Base-by-base conservation (phyloP, 1,139 yeast species). In the Yarrowia galli region DNA sequence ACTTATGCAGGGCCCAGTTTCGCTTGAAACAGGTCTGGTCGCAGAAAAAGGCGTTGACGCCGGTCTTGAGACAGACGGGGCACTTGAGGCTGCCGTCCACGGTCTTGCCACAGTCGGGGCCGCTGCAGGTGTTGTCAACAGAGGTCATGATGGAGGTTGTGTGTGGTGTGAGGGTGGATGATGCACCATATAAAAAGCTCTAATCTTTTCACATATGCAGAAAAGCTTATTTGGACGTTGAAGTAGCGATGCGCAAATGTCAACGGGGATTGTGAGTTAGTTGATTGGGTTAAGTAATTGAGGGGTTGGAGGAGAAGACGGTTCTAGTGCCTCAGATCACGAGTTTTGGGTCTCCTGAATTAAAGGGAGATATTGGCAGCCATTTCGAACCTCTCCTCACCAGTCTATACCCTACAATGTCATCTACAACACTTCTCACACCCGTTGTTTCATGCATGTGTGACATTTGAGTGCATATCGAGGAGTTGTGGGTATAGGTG, bases 31-130 rank as follows among this genome's bases (percentile, higher is more conserved):
- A 95, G 1, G 80, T 80, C 74, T 95, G 97, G 75, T 88, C 84
- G 79, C 99, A 96, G 79, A 93, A 95, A 28, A 84, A 84, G 68
- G 85, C 82, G 58, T 83, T 81, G 60, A 85, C 74, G 23, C 87
- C 91, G 70, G 83, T 84, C 76, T 95, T 93, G 71, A 95, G 80
- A 79, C 99, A 95, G 16, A 93, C 82, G 0, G 99, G 99, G 77
- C 99, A 95, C 76, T 92, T 92, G 72, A 95, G 82, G 51, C 84
- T 80, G 48, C 96, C 89, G 2, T 84, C 83, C 15, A 97, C 92
- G 53, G 82, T 84, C 74, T 92, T 92, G 42, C 96, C 96, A 80
- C 99, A 95, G 72, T 86, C 90, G 36, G 90, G 85, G 22, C 97
- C 89, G 16, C 89, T 81, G 79, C 97, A 91, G 67, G 74, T 73